Evolutionary conservation across 768 basidiomycete genomes (phyloP).

Genomic region (Tubosaeta sp.): DNA sequence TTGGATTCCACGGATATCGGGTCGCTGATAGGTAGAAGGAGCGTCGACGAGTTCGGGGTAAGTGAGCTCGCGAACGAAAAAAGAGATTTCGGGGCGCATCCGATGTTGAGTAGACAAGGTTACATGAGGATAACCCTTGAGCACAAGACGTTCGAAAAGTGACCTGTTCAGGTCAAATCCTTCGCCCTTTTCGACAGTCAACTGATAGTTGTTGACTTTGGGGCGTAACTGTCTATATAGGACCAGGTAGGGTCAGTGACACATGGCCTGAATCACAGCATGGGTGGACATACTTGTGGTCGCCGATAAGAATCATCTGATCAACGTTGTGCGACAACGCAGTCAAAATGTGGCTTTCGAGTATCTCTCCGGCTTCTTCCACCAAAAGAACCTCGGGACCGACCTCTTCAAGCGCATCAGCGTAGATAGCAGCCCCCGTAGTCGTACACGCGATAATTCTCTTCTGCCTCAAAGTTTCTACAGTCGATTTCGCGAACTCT

Average conservation of each 20-base stretch:
- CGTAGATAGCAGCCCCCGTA: slow-evolving; percentile 61
- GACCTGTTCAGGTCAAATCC: slow-evolving; percentile 66
- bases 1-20: slow-evolving; percentile 49
- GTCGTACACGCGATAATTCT: slow-evolving; percentile 69
- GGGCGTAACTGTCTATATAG: slow-evolving; percentile 72
- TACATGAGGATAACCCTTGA: slow-evolving; percentile 57
- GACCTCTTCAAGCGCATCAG: slow-evolving; percentile 38
- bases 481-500: slow-evolving; percentile 32
- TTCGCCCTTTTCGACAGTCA: slow-evolving; percentile 68
- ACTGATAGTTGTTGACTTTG: slow-evolving; percentile 60
- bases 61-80: slow-evolving; percentile 56
- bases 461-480: slow-evolving; percentile 37
- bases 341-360: slow-evolving; percentile 60
- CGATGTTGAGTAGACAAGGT: slow-evolving; percentile 59
- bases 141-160: slow-evolving; percentile 65
- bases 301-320: slow-evolving; percentile 64
- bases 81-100: slow-evolving; percentile 74
- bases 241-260: background rate
- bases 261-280: background rate
- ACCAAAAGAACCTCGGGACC: slow-evolving; percentile 53
- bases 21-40: slow-evolving; percentile 42
- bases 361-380: too few relatives aligned
- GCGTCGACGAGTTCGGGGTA: slow-evolving; percentile 68
- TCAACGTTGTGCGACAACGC: slow-evolving; percentile 43
- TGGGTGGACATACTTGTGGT: slow-evolving; percentile 58